Evolutionary conservation across 345 rosid species (phyloP).

Genomic region (Citropsis articulata): DNA sequence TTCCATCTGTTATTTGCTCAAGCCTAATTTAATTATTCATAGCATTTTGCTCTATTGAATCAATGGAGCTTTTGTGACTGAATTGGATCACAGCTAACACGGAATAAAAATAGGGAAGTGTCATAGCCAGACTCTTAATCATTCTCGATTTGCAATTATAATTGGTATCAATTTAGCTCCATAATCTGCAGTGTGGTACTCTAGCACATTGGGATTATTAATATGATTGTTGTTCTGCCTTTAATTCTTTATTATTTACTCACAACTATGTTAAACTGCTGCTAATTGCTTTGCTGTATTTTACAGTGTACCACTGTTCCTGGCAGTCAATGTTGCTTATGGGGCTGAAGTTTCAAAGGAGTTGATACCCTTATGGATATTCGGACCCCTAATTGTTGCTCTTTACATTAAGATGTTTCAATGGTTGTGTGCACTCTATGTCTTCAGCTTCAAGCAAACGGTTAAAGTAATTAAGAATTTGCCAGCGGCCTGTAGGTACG

Average conservation of each 20-base stretch:
- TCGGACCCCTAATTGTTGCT: slow-evolving; percentile 70
- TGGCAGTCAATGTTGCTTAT: slow-evolving; percentile 55
- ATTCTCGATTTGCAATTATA: not conserved
- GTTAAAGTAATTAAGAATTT: slow-evolving; percentile 43
- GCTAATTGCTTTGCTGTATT: slow-evolving; percentile 16
- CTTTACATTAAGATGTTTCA: slow-evolving; percentile 67
- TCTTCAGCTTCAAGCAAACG: slow-evolving; percentile 70
- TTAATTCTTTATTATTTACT: not conserved
- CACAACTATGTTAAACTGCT: slow-evolving; percentile 6
- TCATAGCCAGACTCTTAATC: not conserved
- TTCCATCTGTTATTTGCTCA: not conserved
- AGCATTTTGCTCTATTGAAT: not conserved
- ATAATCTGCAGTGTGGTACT: not conserved
- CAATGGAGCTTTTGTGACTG: not conserved
- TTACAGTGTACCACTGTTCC: slow-evolving; percentile 67
- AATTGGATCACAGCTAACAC: not conserved
- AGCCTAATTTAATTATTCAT: not conserved
- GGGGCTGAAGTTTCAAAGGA: slow-evolving; percentile 82
- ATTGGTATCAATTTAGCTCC: slow-evolving; percentile 1
- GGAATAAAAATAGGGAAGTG: not conserved
- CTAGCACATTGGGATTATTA: not conserved
- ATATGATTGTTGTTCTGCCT: not conserved
- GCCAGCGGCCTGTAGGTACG: slow-evolving; percentile 56
- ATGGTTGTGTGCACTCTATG: slow-evolving; percentile 64
- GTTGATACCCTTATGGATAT: slow-evolving; percentile 74